Base-by-base conservation (phyloP, 257 asterid species). In the Thymus mandschuricus region DNA sequence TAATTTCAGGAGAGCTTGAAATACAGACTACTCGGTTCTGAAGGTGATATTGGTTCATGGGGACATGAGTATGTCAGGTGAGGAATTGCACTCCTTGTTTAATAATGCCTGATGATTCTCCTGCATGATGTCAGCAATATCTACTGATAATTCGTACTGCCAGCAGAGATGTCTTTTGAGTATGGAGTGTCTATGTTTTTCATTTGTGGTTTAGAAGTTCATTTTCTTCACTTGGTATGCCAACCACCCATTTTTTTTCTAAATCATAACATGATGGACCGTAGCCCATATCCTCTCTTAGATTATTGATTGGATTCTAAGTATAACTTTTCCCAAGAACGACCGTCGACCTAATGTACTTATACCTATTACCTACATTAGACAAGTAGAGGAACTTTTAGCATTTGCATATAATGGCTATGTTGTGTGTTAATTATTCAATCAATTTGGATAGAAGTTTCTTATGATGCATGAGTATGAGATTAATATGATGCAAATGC, bases 1-100 rank as follows among this genome's bases (percentile, higher is more conserved):
- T 70, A 50, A 45, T 81, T 84, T 62, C 91, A 92, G 98, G 99
- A 89, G 79, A 95, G 99, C 89, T 84, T 95, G 80, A 90, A 90
- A 78, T 95, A 88, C 83, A 88, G 99, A 75, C 80, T 95, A 44
- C 75, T 87, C 69, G 99, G 99, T 69, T 86, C 98, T 44, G 94
- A 86, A 13, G 96, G 93, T 72, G 97, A 90, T 65, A 87, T 92
- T 80, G 98, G 98, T 70, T 95, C 97, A 9, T 92, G 98, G 99
- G 99, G 99, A 70, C 98, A 92, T 75, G 99, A 95, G 76, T 95
- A 95, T 80, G 97, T 90, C 64, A 84, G 99, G 99, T 94, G 76
- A 81, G 86, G 64, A 69, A 51, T 29, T 71, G 29, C 29, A 8
- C 45, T 60, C 48, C 4, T 27, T 28, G 8, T 69, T 1, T 76